Percentiles rank a stretch among this genome's conserved stretches.
phyloP scores from a whole-genome alignment of 2,329 filamentous ascomycete genomes.

The Calonectria honghensis region DNA sequence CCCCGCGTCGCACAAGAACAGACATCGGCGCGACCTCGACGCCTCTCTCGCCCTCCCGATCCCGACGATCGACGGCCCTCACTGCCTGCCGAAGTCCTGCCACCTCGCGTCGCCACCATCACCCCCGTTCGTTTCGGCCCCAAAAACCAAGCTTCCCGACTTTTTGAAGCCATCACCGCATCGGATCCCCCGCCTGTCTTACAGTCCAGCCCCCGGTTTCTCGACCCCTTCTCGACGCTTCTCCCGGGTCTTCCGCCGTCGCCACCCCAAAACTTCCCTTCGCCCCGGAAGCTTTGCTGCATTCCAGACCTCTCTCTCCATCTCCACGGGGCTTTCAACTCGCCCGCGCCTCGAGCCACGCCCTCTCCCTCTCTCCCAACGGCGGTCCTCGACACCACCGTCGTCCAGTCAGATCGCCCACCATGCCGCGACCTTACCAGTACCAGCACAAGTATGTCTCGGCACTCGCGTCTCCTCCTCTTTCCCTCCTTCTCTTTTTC shows the following conservation, averaged over 20 bases:
- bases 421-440: conserved; percentile 56
- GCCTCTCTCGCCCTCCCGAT: conserved; percentile 10
- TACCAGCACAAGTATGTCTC: conserved; percentile 54
- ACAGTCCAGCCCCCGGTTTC: not conserved
- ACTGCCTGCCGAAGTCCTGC: conserved; percentile 14
- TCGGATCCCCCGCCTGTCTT: not conserved
- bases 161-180: conserved; percentile 19
- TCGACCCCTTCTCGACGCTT: conserved; percentile 27
- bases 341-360: conserved; percentile 41
- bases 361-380: conserved; percentile 29
- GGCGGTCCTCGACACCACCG: conserved; percentile 30
- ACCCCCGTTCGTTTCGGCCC: not conserved
- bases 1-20: conserved; percentile 29
- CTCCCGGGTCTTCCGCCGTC: conserved; percentile 2
- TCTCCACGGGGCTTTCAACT: conserved; percentile 31
- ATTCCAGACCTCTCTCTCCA: conserved; percentile 10
- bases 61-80: conserved; percentile 33
- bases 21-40: conserved; percentile 20
- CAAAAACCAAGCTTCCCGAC: not conserved
- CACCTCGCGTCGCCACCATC: conserved; percentile 4
- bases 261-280: conserved; percentile 25
- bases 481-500: not conserved
- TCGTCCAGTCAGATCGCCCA: conserved; percentile 41
- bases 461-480: conserved; percentile 3
- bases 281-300: conserved; percentile 24